Conservation (phyloP, 305 asterid genomes). For the Withania somnifera region DNA sequence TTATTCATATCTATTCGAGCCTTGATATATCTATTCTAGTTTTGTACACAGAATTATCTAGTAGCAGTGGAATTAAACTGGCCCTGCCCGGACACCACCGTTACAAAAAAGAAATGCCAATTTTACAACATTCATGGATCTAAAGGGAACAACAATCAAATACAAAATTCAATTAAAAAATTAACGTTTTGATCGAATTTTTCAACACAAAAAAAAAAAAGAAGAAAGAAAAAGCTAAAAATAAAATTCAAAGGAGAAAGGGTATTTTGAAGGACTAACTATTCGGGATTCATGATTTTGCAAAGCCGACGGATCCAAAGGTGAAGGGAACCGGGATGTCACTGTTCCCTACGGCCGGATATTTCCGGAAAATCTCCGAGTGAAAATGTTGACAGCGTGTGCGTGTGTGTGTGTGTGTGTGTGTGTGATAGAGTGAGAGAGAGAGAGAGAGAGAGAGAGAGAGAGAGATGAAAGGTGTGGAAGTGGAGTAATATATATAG, state of each 20-base stretch:
- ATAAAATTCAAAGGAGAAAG: background rate
- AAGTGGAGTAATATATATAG: too few species aligned
- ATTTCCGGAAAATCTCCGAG: background rate
- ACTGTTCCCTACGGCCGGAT: background rate
- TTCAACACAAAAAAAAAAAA: background rate
- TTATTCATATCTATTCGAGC: background rate
- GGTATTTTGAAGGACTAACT: background rate
- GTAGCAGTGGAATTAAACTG: background rate
- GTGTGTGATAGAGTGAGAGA: too few species aligned
- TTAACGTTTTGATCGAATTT: background rate
- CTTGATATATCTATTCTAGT: background rate
- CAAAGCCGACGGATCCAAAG: background rate
- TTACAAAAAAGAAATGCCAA: background rate
- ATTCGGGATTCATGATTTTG: constrained; percentile 4
- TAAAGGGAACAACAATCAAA: background rate
- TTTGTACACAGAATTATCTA: background rate
- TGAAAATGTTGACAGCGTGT: background rate
- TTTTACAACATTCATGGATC: background rate
- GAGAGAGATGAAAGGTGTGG: background rate
- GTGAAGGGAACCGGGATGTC: background rate
- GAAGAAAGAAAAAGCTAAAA: background rate
- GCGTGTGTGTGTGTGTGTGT: too few species aligned
- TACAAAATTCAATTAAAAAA: background rate
- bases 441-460: too few species aligned
- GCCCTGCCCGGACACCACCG: background rate